Base-by-base conservation (phyloP, 495 filamentous ascomycete species). In the Hypoxylon perforatum region DNA sequence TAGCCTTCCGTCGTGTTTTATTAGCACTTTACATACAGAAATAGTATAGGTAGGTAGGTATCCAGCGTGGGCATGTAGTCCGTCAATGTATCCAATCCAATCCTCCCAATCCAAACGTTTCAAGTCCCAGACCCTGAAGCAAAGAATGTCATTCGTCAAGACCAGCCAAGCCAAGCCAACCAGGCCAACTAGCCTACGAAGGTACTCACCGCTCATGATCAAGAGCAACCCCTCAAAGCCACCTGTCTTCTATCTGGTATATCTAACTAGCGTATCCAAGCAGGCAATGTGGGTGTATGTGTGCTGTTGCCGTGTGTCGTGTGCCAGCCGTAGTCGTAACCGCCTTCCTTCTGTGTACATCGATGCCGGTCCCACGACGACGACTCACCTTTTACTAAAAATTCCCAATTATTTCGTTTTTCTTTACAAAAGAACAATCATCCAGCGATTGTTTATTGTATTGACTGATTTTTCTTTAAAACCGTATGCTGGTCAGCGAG, bases 341-440 rank as follows among this genome's bases (percentile, higher is more conserved):
- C n/a, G n/a, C n/a, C 25, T 7, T 28, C 25, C 3, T 28, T 7
- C 3, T 28, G 25, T 28, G 25, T 28, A 28, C 25, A 28, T 7
- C 7, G 25, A 7, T 28, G 25, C 25, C 25, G 3, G 25, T 28
- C 25, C 25, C 25, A 7, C 3, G 25, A 28, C n/a, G n/a, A n/a
- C n/a, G n/a, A n/a, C n/a, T n/a, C n/a, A n/a, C n/a, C n/a, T n/a
- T n/a, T n/a, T n/a, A n/a, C n/a, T n/a, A n/a, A n/a, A n/a, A n/a
- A n/a, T n/a, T n/a, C n/a, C n/a, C n/a, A n/a, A n/a, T n/a, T n/a
- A n/a, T n/a, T n/a, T n/a, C n/a, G n/a, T n/a, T n/a, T n/a, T n/a
- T n/a, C n/a, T 28, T 28, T 28, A 7, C 25, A 28, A 7, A 28
- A 28, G 3, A 17, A 74, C 67, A 82, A 82, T 42, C 78, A 82